phyloP scores from a whole-genome alignment of 1,284 basidiomycete species.

The Exobasidium rhododendri region DNA sequence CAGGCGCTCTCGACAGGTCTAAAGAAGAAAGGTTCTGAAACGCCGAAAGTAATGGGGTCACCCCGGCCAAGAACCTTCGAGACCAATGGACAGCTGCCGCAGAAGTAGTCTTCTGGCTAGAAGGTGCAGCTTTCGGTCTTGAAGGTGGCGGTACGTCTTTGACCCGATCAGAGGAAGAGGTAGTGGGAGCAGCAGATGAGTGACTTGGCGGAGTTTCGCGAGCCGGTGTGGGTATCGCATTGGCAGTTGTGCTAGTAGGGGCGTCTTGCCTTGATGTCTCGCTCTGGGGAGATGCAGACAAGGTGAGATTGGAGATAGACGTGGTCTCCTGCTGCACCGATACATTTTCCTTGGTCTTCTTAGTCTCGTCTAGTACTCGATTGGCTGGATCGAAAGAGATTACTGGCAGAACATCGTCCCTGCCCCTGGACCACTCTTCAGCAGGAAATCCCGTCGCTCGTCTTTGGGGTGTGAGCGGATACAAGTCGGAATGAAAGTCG shows the following conservation, averaged over 20 bases:
- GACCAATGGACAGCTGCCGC: slow-evolving; percentile 9
- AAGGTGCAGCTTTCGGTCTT: not conserved
- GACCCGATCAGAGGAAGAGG: not conserved
- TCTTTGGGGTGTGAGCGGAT: slow-evolving; percentile 8
- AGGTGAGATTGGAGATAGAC: not conserved
- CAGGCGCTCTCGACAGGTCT: slow-evolving; percentile 13
- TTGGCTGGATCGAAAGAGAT: slow-evolving; percentile 11
- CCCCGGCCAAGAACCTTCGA: slow-evolving; percentile 15
- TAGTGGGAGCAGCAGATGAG: not conserved
- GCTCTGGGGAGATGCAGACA: not conserved
- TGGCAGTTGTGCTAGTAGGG: not conserved
- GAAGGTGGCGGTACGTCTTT: too few relatives aligned
- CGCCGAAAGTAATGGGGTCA: slow-evolving; percentile 18
- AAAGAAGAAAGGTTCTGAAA: slow-evolving; percentile 14
- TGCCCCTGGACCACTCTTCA: slow-evolving; percentile 8
- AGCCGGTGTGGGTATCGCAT: not conserved
- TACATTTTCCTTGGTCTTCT: not conserved
- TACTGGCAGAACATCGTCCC: not conserved
- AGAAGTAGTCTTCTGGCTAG: not conserved
- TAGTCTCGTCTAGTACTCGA: not conserved
- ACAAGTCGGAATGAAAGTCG: slow-evolving; percentile 18
- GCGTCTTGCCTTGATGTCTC: not conserved
- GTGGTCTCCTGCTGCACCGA: not conserved
- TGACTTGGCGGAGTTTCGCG: not conserved
- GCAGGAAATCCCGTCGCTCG: not conserved